Evolutionary conservation across 2,329 filamentous ascomycete species (phyloP).

Genomic region (Scedosporium apiospermum): DNA sequence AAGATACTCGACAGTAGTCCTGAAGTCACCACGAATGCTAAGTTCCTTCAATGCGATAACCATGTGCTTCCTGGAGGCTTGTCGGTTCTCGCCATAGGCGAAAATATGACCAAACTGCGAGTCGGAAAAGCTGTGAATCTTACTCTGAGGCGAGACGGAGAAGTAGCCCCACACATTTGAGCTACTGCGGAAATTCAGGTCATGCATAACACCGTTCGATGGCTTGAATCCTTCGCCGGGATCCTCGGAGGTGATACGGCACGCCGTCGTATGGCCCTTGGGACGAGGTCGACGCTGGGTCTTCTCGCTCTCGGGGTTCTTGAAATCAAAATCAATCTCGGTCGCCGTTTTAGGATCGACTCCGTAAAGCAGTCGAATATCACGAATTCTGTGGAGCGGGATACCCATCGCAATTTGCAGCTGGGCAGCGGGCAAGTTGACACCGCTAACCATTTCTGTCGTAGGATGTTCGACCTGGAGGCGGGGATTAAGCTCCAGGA

Average conservation of each 20-base stretch:
- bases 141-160: slow-evolving; percentile 91
- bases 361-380: slow-evolving; percentile 93
- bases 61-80: slow-evolving; percentile 97
- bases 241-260: slow-evolving; percentile 98
- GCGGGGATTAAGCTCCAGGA: slow-evolving; percentile 96
- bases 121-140: slow-evolving; percentile 98
- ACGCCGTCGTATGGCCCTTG: slow-evolving; percentile 95
- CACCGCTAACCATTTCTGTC: slow-evolving; percentile 97
- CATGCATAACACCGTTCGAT: slow-evolving; percentile 97
- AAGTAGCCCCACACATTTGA: slow-evolving; percentile 99
- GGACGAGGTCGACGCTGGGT: slow-evolving; percentile 83
- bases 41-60: slow-evolving; percentile 96
- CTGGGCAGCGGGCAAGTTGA: slow-evolving; percentile 93
- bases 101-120: slow-evolving; percentile 99
- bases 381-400: slow-evolving; percentile 86
- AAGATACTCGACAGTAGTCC: slow-evolving; percentile 95
- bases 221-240: slow-evolving; percentile 99
- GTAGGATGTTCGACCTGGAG: slow-evolving; percentile 99
- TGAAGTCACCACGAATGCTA: slow-evolving; percentile 98
- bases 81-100: slow-evolving; percentile 94
- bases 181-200: slow-evolving; percentile 96
- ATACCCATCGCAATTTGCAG: slow-evolving; percentile 99
- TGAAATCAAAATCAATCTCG: slow-evolving; percentile 95
- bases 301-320: slow-evolving; percentile 70
- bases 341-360: slow-evolving; percentile 80